A percentile compares a stretch with the other conserved stretches of the same genome.
Conservation (phyloP, 108 stramenopile species). For the Nitzschia sp. region DNA sequence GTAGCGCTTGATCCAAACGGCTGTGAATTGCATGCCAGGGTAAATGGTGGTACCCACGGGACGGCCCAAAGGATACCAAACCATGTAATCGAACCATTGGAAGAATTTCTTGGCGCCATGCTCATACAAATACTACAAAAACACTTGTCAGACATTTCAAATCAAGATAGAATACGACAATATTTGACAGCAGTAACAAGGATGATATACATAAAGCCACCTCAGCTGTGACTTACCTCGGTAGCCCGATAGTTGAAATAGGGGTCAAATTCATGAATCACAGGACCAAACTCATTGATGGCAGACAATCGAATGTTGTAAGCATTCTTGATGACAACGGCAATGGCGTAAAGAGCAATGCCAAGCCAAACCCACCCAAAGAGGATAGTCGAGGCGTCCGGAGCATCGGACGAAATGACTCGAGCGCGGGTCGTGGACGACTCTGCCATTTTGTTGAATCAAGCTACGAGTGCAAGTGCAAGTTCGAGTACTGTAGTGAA, state of each 20-base stretch:
- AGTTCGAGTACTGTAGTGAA: too few species aligned
- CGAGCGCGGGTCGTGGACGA: background rate
- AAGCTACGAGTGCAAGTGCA: too few species aligned
- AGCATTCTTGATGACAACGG: constrained; percentile 55
- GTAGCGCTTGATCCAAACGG: constrained; percentile 80
- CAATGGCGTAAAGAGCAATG: constrained; percentile 42
- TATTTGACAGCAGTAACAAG: too few species aligned
- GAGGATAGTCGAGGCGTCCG: constrained; percentile 34
- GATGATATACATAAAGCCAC: background rate
- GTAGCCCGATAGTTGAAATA: constrained; percentile 95
- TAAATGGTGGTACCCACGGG: constrained; percentile 98
- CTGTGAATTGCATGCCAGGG: constrained; percentile 96
- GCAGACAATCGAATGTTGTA: constrained; percentile 87
- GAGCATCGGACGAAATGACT: background rate
- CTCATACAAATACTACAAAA: constrained; percentile 63
- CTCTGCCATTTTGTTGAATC: too few species aligned
- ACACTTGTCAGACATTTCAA: too few species aligned
- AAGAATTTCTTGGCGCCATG: constrained; percentile 73
- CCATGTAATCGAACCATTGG: constrained; percentile 88
- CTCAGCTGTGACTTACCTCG: constrained; percentile 51
- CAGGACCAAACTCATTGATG: constrained; percentile 89
- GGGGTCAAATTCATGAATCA: constrained; percentile 99
- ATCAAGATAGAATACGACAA: background rate
- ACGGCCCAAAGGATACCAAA: constrained; percentile 97
- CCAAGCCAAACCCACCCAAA: constrained; percentile 62